Evolutionary conservation across 1,284 basidiomycete species (phyloP), one percentile per base, ranked within the genome.

Genomic region (Cystobasidium slooffiae): DNA sequence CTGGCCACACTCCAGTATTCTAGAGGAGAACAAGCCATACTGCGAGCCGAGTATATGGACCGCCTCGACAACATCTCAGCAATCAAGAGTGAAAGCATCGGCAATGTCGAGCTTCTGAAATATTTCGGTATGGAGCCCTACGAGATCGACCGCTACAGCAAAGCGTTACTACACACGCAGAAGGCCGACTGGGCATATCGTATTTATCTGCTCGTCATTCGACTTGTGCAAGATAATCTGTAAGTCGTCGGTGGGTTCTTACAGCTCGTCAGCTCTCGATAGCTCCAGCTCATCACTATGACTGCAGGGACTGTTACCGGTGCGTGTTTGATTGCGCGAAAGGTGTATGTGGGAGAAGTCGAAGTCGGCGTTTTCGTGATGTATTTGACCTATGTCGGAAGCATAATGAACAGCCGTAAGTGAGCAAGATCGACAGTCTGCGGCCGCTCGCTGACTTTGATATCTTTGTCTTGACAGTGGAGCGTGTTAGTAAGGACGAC

Each of bases 41-140:
- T 46, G 22, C 61, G 46, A 41, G 39, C 56, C 31, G 62, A 44
- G 44, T 53, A 20, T 18, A 22, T 43, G n/a, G 70, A 73, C 7
- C 49, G 63, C 47, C 16, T 16, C 41, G 70, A 73, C 37, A 55
- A 49, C 24, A 52, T 37, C 6, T 6, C 52, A 8, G 62, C 62
- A 3, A 56, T 62, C 70, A 65, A 73, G 70, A 73, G 56, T 4
- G 91, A 92, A 80, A 77, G 78, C 68, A 76, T 82, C 78, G 85
- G 93, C 79, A 90, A 93, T 82, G 89, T 92, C 79, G 92, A 92
- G 83, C 89, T 90, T 9, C 90, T 93, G 76, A 82, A 83, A 37
- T 92, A 91, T 82, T 93, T 92, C 81, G 87, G 88, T 43, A 90
- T 91, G 43, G 92, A 95, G 81, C 85, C 87, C 41, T 90, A 92